A percentile compares a stretch with the other conserved stretches of the same genome.
phyloP scores from a whole-genome alignment of 768 basidiomycete species.

The Lentinula edodes region DNA sequence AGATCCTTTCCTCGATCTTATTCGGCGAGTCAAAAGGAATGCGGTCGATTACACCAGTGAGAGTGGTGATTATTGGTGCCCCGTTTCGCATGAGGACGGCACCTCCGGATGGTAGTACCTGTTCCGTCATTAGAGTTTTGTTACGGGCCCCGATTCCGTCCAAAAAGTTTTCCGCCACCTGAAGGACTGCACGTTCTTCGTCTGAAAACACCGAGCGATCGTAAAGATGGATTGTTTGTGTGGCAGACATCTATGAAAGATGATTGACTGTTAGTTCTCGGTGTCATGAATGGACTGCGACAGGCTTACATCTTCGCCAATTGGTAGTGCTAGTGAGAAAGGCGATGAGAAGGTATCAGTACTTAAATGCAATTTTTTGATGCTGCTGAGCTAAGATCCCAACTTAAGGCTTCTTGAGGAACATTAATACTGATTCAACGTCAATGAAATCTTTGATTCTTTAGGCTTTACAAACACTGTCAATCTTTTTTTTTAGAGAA shows the following conservation, averaged over 20 bases:
- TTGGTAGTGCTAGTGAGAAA: not conserved
- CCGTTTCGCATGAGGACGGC: conserved; percentile 13
- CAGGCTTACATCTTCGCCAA: no score
- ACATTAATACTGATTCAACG: not conserved
- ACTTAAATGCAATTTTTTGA: not conserved
- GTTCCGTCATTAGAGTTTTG: conserved; percentile 9
- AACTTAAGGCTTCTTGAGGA: not conserved
- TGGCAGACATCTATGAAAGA: not conserved
- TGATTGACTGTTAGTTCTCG: no score
- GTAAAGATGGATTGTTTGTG: not conserved
- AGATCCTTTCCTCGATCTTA: conserved; percentile 8
- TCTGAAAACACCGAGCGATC: conserved; percentile 7
- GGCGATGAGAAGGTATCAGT: not conserved
- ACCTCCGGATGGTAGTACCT: conserved; percentile 10
- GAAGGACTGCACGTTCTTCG: conserved; percentile 9
- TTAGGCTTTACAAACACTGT: not conserved
- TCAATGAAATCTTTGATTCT: not conserved
- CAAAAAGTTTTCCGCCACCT: conserved; percentile 12
- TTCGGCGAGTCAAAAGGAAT: conserved; percentile 12
- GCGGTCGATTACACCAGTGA: conserved; percentile 11
- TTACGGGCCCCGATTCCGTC: conserved; percentile 7
- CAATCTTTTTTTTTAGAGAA: no score
- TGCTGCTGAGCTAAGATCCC: not conserved
- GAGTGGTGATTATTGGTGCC: conserved; percentile 6
- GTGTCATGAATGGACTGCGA: no score